These are phyloP conservation scores for Catharanthus roseus DNA, from an alignment of 257 asterid species.

Conservation along the genomic window DNA sequence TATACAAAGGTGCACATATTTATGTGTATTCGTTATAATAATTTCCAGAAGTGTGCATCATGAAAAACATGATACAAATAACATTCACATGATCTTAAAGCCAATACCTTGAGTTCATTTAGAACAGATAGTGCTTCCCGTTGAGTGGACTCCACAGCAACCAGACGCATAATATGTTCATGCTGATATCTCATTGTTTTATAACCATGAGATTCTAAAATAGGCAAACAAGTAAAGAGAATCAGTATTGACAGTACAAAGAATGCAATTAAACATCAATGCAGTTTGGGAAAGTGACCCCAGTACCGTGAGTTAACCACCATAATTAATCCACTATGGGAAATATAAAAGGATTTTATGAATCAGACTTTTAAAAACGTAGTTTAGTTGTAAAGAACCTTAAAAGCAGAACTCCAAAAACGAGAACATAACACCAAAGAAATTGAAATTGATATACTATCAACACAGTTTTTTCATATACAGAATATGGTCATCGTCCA, in stretches of 20 bases:
- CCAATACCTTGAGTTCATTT: conserved; percentile 76
- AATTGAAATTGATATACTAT: too few relatives aligned
- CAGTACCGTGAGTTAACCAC: not conserved
- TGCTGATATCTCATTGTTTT: conserved; percentile 27
- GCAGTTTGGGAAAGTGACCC: too few relatives aligned
- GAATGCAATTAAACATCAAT: conserved; percentile 4
- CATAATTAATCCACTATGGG: not conserved
- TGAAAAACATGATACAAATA: not conserved
- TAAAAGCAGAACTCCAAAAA: too few relatives aligned
- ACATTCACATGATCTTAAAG: conserved; percentile 2
- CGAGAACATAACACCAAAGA: too few relatives aligned
- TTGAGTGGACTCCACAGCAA: conserved; percentile 69
- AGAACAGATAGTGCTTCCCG: conserved; percentile 63
- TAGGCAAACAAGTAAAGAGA: conserved; percentile 9
- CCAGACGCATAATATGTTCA: conserved; percentile 49
- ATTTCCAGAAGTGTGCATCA: not conserved
- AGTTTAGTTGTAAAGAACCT: not conserved
- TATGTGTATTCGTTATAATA: not conserved
- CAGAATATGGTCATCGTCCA: too few relatives aligned
- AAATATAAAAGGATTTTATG: not conserved
- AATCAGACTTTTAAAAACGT: not conserved
- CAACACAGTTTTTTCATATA: too few relatives aligned
- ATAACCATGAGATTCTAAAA: conserved; percentile 26
- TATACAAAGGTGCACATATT: not conserved
- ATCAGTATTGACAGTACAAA: conserved; percentile 11